A percentile compares a stretch with the other conserved stretches of the same genome.
Evolutionary conservation across 441 rosid genomes (phyloP).

Genomic region (Pelargonium citronellum): DNA sequence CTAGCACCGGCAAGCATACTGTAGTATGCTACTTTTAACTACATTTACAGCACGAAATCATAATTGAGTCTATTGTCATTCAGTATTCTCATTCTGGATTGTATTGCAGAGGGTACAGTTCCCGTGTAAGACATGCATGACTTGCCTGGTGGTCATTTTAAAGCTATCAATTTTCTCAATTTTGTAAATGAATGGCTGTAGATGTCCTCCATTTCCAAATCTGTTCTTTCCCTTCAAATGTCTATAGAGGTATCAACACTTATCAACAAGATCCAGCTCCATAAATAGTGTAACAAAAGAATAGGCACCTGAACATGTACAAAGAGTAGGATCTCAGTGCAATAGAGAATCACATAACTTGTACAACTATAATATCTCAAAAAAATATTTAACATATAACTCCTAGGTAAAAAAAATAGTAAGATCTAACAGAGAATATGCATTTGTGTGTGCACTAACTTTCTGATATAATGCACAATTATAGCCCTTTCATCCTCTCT

Average conservation of each 20-base stretch:
- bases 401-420: background rate
- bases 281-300: background rate
- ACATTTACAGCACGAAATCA: background rate
- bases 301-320: background rate
- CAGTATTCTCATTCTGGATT: background rate
- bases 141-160: background rate
- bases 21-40: background rate
- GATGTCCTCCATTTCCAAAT: background rate
- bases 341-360: background rate
- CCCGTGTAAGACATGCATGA: background rate
- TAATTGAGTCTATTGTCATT: background rate
- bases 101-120: background rate
- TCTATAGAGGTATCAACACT: background rate
- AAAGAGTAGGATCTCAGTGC: constrained; percentile 1
- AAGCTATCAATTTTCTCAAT: background rate
- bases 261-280: background rate
- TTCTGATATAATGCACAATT: no score
- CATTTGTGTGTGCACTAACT: background rate
- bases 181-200: background rate
- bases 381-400: background rate
- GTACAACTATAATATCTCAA: background rate
- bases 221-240: background rate
- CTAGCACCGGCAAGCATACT: background rate
- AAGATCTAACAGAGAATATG: background rate
- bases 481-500: no score